Evolutionary conservation across 2,329 filamentous ascomycete species (phyloP), one percentile per base, ranked within the genome.

Genomic region (Myriosclerotinia duriaeana): DNA sequence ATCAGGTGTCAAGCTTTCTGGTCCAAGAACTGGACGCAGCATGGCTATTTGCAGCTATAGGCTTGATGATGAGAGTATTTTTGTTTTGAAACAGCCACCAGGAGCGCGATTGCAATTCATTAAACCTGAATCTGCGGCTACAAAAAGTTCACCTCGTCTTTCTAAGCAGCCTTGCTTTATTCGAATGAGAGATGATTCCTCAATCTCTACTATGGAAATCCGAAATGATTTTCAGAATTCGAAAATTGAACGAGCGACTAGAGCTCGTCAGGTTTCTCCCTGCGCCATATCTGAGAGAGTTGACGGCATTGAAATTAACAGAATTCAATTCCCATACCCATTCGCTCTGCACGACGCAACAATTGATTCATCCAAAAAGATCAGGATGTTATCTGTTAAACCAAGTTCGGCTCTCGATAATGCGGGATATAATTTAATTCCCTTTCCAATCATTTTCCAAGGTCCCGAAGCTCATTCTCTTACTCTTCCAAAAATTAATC

Each of bases 291-390:
- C 53, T 22, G 34, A 55, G 12, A 38, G 34, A 56, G 8, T 9
- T 5, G 15, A 34, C 20, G n/a, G n/a, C 11, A 46, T 42, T 26
- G 38, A 50, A 17, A 12, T 30, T 5, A 22, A 8, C 2, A 12
- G 26, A 46, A 14, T 56, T 6, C 42, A 54, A 38, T 36, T 44
- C 26, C 62, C 62, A 56, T 64, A 38, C 42, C 52, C 62, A 4
- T 22, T 64, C 1, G 2, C 22, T 11, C 30, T 36, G 34, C 11
- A 36, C 14, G 14, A 46, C 48, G 52, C 60, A n/a, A 63, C 15
- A 17, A 20, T 64, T 3, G 26, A 46, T 26, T 14, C 3, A 15
- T 22, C 26, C 5, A 17, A 22, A 17, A 46, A 56, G 5, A 38
- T 22, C 0, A 34, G 34, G 17, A 36, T 20, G 17, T 12, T 56